These are phyloP conservation scores for Turritis glabra DNA, from an alignment of 345 rosid species.

Conservation along the genomic window DNA sequence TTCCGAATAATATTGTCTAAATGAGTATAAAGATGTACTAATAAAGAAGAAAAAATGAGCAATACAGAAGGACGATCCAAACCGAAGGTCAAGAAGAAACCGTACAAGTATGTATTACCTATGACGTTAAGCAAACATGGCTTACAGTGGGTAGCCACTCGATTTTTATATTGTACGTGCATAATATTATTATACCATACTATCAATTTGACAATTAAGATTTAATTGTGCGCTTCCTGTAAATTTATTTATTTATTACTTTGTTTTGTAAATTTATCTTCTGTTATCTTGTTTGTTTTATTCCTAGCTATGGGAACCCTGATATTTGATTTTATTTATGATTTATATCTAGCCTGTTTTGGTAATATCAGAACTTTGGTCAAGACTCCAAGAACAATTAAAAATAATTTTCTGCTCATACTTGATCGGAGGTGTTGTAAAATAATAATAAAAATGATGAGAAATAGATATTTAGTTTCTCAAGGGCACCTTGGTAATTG, in stretches of 20 bases:
- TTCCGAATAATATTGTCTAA: too few species aligned
- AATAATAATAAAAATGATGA: conserved; percentile 23
- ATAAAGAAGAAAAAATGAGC: background rate
- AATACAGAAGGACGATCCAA: conserved; percentile 47
- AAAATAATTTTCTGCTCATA: conserved; percentile 1
- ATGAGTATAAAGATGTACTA: too few species aligned
- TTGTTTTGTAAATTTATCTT: background rate
- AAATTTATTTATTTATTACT: background rate
- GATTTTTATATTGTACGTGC: conserved; percentile 19
- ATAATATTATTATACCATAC: background rate
- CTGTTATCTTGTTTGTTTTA: background rate
- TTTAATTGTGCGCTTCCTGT: conserved; percentile 16
- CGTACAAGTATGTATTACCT: conserved; percentile 50
- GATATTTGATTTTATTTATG: background rate
- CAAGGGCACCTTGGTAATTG: conserved; percentile 19
- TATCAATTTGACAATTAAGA: conserved; percentile 13
- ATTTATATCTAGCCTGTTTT: conserved; percentile 21
- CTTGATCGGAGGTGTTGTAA: conserved; percentile 15
- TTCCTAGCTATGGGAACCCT: background rate
- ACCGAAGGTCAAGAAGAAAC: conserved; percentile 57
- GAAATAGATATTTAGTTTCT: conserved; percentile 26
- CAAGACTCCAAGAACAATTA: conserved; percentile 23
- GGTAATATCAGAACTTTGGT: conserved; percentile 24
- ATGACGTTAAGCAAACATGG: conserved; percentile 75
- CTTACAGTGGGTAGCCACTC: conserved; percentile 42